Base-by-base conservation (phyloP, 495 filamentous ascomycete genomes). In the Tuber borchii region DNA sequence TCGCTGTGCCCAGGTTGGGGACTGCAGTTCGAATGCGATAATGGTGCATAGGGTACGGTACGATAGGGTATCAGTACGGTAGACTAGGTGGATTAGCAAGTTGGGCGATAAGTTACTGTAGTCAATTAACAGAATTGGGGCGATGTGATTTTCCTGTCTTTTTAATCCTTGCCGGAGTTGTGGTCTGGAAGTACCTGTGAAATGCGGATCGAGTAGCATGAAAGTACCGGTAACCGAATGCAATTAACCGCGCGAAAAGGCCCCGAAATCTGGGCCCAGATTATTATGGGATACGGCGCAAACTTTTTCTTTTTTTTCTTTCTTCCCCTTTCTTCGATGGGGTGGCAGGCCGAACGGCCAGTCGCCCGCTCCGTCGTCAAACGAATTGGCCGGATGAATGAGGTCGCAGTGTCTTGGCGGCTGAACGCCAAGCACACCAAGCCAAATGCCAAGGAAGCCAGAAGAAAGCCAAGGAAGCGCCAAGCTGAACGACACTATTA, bases 371-470 rank as follows among this genome's bases (percentile, higher is more conserved):
- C 12, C 17, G 26, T 16, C 56, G 16, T 31, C 56, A 34, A 34
- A 65, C 34, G 26, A 34, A 34, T 65, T 17, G 26, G 3, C 56
- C 56, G 56, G 31, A 65, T 65, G 6, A 65, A 65, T 31, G 56
- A 34, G 56, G 56, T n/a, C 5, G 56, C 56, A 34, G 26, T 34
- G 56, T 31, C 75, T 77, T 77, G 75, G 75, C 76, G 73, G 44
- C 70, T 44, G 45, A 71, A 71, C 75, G 77, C 77, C 77, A 78
- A 75, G 45, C 65, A 61, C 8, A 65, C 77, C 78, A 79, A 79
- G 78, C 56, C 56, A 26, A 26, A 31, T 12, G 51, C 69, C 75
- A 79, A 74, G 77, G 77, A 79, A 75, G 12, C n/a, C 51, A n/a
- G 31, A 61, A n/a, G 72, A 75, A 75, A 10, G 73, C 69, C 78